A percentile compares a stretch with the other conserved stretches of the same genome.
Conservation (phyloP, 2,329 filamentous ascomycete species). For the Colletotrichum tofieldiae region DNA sequence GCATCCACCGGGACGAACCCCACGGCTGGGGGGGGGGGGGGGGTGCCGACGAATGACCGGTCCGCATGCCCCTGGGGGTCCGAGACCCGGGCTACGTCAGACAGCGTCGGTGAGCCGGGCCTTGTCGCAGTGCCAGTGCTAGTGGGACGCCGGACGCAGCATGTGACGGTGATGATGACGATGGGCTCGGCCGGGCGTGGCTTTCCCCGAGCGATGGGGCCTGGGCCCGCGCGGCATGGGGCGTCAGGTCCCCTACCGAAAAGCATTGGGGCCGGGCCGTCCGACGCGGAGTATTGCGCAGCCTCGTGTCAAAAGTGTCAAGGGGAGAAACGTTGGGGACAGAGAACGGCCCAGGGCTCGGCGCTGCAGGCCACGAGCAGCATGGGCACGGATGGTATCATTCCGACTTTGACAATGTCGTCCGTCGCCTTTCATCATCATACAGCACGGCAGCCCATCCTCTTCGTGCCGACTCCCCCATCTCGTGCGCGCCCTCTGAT, state of each 20-base stretch:
- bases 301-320: too few relatives aligned
- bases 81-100: slow-evolving; percentile 2
- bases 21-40: neutral
- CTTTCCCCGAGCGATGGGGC: too few relatives aligned
- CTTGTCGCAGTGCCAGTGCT: too few relatives aligned
- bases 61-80: neutral
- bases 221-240: too few relatives aligned
- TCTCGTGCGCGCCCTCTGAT: neutral
- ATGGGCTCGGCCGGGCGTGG: neutral
- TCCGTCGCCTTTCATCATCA: neutral
- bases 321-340: too few relatives aligned
- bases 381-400: too few relatives aligned
- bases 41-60: neutral
- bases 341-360: too few relatives aligned
- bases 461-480: neutral
- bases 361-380: too few relatives aligned
- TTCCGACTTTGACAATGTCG: too few relatives aligned
- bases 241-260: too few relatives aligned
- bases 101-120: neutral
- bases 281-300: too few relatives aligned
- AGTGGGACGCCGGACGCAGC: neutral
- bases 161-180: neutral
- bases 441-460: neutral
- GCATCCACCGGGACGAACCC: neutral
- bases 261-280: too few relatives aligned